Conservation (phyloP, 306 rosid species). For the Prosopis cineraria region DNA sequence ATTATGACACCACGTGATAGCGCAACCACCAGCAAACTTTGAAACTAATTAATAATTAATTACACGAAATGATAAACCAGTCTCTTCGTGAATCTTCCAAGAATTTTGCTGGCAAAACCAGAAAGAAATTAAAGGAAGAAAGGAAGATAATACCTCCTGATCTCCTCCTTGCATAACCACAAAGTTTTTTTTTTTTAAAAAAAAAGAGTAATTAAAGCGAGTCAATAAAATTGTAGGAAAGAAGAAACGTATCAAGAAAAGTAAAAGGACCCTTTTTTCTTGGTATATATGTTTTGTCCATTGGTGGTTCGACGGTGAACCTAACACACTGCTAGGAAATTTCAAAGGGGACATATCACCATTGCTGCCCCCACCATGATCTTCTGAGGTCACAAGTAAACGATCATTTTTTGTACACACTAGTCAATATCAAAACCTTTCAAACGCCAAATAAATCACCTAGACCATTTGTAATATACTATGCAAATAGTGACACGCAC, state of each 20-base stretch:
- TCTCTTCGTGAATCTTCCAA: background rate
- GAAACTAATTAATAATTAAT: background rate
- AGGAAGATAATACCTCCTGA: background rate
- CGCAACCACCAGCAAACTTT: background rate
- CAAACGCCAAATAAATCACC: background rate
- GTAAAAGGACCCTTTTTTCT: background rate
- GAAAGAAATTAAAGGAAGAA: background rate
- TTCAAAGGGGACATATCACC: background rate
- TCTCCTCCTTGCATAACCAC: background rate
- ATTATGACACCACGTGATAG: background rate
- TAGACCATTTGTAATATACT: background rate
- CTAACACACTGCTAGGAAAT: background rate
- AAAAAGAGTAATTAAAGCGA: background rate
- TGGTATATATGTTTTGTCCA: background rate
- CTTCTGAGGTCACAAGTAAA: background rate
- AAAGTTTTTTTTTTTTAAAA: too few species aligned
- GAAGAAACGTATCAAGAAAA: background rate
- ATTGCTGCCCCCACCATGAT: constrained; percentile 6
- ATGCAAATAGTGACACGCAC: background rate
- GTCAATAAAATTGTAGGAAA: background rate
- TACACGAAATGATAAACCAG: background rate
- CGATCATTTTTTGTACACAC: background rate
- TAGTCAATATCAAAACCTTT: background rate
- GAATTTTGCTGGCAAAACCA: background rate
- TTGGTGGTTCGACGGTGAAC: background rate